phyloP scores from a whole-genome alignment of 192 early-diverging fungal genomes.

The Lobosporangium transversale region DNA sequence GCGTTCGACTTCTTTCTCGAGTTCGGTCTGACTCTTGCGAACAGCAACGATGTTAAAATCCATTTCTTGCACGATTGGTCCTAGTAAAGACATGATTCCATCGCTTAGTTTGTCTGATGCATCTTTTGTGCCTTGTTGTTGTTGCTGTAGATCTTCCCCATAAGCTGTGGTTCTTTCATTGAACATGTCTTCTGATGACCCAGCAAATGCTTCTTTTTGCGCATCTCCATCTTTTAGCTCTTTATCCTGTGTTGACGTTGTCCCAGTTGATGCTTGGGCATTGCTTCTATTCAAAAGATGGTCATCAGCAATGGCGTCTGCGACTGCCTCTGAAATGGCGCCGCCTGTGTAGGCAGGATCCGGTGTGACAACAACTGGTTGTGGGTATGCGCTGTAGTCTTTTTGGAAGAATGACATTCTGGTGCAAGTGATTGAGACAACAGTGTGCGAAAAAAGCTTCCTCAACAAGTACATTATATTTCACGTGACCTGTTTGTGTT shows the following conservation, averaged over 20 bases:
- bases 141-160: neutral
- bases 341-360: slow-evolving; percentile 5
- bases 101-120: slow-evolving; percentile 36
- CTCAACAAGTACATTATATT: too few relatives aligned
- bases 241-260: slow-evolving; percentile 1
- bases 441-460: too few relatives aligned
- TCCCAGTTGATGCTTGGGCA: neutral
- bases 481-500: too few relatives aligned
- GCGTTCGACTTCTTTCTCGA: slow-evolving; percentile 67
- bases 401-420: slow-evolving; percentile 44
- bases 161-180: neutral
- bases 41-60: slow-evolving; percentile 61
- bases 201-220: neutral
- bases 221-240: neutral
- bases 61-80: slow-evolving; percentile 62
- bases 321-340: slow-evolving; percentile 21
- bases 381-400: slow-evolving; percentile 37
- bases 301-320: slow-evolving; percentile 28
- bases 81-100: slow-evolving; percentile 56
- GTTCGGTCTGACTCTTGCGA: slow-evolving; percentile 62
- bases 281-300: too few relatives aligned
- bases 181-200: neutral
- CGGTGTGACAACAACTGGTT: slow-evolving; percentile 41
- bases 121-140: slow-evolving; percentile 9
- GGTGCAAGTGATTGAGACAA: neutral